Base-by-base conservation (phyloP, 257 asterid genomes). In the Scutellaria barbata region DNA sequence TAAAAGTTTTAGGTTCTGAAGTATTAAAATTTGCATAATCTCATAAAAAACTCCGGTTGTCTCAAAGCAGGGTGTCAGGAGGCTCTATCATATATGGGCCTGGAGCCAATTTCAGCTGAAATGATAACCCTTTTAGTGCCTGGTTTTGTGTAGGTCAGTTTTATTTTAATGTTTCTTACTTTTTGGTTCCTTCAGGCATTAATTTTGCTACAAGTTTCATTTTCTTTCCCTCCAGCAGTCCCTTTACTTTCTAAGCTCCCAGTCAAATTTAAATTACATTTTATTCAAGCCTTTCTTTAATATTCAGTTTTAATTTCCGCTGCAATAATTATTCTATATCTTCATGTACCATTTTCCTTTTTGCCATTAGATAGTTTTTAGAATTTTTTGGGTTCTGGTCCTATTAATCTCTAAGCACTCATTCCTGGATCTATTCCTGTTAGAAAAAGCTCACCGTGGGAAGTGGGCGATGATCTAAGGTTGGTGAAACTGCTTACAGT, bases 1-100 rank as follows among this genome's bases (percentile, higher is more conserved):
- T 65, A 50, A 73, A 66, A 71, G 14, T 68, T 77, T 69, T 71
- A 51, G 85, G 85, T 68, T 75, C 57, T 80, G 73, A 79, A 78
- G 50, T 71, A 68, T 81, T 83, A 77, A 85, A 81, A 74, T 74
- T 58, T 72, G 80, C 84, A 72, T 75, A 84, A 81, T 77, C 95
- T 89, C 86, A 86, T 89, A 81, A 81, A 77, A 71, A 81, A 84
- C 83, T 86, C 74, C 90, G 88, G 81, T 88, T 92, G 96, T 88
- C 91, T 90, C 92, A 85, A 88, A 92, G 88, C 97, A 90, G 98
- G 98, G 94, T 82, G 83, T 82, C 82, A 60, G 90, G 91, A 83
- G 92, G 95, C 92, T 88, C 95, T 81, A 79, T 82, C 88, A 82
- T 90, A 81, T 88, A 84, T 77, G 88, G 90, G 89, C 95, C 96